A percentile compares a stretch with the other conserved stretches of the same genome.
phyloP scores from a whole-genome alignment of 306 rosid species.

The Abrus precatorius region DNA sequence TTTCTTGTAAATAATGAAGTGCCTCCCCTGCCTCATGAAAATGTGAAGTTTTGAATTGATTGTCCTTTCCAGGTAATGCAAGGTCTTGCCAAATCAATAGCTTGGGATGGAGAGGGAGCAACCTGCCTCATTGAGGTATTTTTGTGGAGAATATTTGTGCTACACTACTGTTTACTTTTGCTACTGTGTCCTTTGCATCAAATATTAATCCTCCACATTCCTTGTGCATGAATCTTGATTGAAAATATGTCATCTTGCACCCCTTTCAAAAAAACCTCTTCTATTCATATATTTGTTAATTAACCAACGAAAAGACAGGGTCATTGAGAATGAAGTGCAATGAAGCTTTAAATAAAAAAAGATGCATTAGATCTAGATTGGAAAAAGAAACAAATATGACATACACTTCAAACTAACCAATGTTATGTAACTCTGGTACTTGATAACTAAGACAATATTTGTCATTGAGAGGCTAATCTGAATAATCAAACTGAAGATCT shows the following conservation, averaged over 20 bases:
- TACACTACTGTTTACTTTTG: slow-evolving; percentile 17
- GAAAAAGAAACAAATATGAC: background rate
- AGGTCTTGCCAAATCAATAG: slow-evolving; percentile 98
- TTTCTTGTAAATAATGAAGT: background rate
- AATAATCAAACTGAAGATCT: background rate
- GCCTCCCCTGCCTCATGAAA: background rate
- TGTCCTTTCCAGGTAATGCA: slow-evolving; percentile 81
- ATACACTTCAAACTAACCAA: background rate
- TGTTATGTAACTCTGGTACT: background rate
- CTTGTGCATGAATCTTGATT: slow-evolving; percentile 30
- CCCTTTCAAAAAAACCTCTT: slow-evolving; percentile 11
- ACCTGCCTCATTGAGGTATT: slow-evolving; percentile 94
- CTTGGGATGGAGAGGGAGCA: slow-evolving; percentile 99
- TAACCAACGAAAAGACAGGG: background rate
- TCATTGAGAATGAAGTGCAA: background rate
- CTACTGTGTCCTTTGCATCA: slow-evolving; percentile 13
- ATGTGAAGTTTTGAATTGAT: slow-evolving; percentile 12
- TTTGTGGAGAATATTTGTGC: slow-evolving; percentile 40
- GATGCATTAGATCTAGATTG: background rate
- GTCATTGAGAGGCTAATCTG: background rate
- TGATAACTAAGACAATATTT: background rate
- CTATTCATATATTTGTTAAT: slow-evolving; percentile 8
- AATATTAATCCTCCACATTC: slow-evolving; percentile 12
- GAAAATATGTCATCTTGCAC: slow-evolving; percentile 14
- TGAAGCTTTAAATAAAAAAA: background rate